Evolutionary conservation across 2,329 filamentous ascomycete genomes (phyloP), one percentile per base, ranked within the genome.

Genomic region (Trichoderma semiorbis): DNA sequence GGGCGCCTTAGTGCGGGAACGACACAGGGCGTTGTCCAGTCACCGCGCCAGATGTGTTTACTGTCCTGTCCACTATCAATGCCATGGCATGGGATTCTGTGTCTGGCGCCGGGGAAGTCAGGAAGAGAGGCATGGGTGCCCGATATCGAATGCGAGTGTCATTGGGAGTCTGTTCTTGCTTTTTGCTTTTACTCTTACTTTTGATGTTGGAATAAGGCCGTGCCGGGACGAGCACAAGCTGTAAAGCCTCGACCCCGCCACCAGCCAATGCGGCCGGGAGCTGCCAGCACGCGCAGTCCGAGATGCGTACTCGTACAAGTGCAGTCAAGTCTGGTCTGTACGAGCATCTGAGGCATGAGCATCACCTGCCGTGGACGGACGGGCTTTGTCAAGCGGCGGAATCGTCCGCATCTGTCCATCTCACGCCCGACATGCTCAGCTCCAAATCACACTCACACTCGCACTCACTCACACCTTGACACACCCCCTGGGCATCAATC

Each of bases 401-500:
- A 67, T 43, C 57, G 28, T 60, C 57, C 57, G 57, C 55, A 28
- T 32, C 28, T 32, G 55, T 58, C n/a, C 5, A 50, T 47, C 43
- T 47, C 43, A 47, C 43, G n/a, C 39, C 39, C 39, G 53, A 28
- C 53, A 57, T 28, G 58, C 58, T 34, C 60, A 63, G 34, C 34
- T 43, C 60, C 60, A 10, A n/a, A 14, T 39, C 36, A 50, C 47
- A 21, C 47, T 47, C 43, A 11, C 16, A n/a, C 18, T 16, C 36
- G 2, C 36, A 18, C 39, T 47, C n/a, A n/a, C 16, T 18, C 43
- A 10, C 43, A 21, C 43, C 34, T 50, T 50, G n/a, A 63, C 61
- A 63, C 34, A 18, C 63, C 63, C 63, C 47, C 63, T 55, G 64
- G 64, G 64, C 64, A 67, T 57, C 64, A 67, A 66, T 50, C 39